Evolutionary conservation across 2,329 filamentous ascomycete species (phyloP), one percentile per base, ranked within the genome.

Genomic region (Aspergillus texensis): DNA sequence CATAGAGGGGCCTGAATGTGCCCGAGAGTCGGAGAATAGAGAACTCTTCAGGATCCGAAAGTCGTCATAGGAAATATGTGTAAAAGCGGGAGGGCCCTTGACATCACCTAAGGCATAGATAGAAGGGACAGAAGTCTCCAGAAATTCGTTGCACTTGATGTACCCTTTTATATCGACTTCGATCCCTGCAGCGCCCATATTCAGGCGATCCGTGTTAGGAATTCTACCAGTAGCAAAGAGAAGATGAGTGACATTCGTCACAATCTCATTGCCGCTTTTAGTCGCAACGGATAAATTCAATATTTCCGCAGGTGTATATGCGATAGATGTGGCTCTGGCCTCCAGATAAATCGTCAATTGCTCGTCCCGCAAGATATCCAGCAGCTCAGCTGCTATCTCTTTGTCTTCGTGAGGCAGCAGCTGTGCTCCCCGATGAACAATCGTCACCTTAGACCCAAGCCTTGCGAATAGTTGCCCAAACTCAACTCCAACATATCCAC

Each of bases 11-110:
- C 16, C 26, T 2, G 28, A 10, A 52, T 32, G 26, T n/a, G 28
- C 8, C n/a, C 6, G 3, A 10, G 28, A 9, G 9, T 52, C 12
- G 2, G 26, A 10, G 16, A 63, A 3, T n/a, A 63, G 26, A 4
- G 50, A 32, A 1, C 43, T 21, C 5, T n/a, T 28, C 14, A 63
- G 45, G 32, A 63, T 30, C 1, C 61, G 61, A 16, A 30, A 63
- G 16, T 63, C 61, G 21, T 63, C 61, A 43, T 57, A 63, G 0
- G 61, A 63, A 10, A 63, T 56, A 30, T 63, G 61, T 26, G 57
- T 63, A 28, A 63, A 63, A 1, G 61, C 41, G 6, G 61, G 61
- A 12, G 57, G 61, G 24, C 61, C 61, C 9, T 57, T 63, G 28
- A 63, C 52, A 28, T 63, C 61, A 6, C 61, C 61, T 3, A 63